Evolutionary conservation across 345 rosid species (phyloP).

Genomic region (Lumnitzera racemosa): DNA sequence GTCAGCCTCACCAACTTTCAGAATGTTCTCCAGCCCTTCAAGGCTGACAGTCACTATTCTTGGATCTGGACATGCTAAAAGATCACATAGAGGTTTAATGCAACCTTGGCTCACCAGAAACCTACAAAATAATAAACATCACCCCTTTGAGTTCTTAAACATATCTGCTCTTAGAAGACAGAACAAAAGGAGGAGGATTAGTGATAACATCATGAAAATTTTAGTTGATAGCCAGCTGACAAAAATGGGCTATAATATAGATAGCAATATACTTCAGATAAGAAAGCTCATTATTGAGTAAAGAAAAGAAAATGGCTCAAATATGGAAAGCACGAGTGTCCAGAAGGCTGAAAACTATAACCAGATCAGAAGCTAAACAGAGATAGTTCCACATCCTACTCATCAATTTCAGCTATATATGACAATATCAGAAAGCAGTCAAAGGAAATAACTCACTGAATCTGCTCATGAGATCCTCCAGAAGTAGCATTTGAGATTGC

Average conservation of each 20-base stretch:
- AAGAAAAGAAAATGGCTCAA: too few relatives aligned
- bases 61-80: conserved; percentile 69
- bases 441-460: conserved; percentile 37
- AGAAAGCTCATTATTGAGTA: too few relatives aligned
- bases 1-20: conserved; percentile 79
- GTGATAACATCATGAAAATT: too few relatives aligned
- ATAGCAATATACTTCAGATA: too few relatives aligned
- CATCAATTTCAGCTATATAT: background rate
- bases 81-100: conserved; percentile 84
- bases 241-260: too few relatives aligned
- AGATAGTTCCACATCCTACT: too few relatives aligned
- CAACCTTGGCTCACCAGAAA: conserved; percentile 66
- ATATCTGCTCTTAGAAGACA: background rate
- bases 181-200: background rate
- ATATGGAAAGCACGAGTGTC: too few relatives aligned
- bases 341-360: background rate
- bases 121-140: conserved; percentile 26
- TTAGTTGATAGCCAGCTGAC: too few relatives aligned
- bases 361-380: too few relatives aligned
- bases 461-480: conserved; percentile 82
- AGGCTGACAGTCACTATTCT: conserved; percentile 83
- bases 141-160: background rate
- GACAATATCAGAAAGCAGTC: background rate
- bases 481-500: conserved; percentile 87
- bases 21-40: conserved; percentile 75